phyloP scores from a whole-genome alignment of 2,329 filamentous ascomycete genomes.

The Gnomoniopsis smithogilvyi region DNA sequence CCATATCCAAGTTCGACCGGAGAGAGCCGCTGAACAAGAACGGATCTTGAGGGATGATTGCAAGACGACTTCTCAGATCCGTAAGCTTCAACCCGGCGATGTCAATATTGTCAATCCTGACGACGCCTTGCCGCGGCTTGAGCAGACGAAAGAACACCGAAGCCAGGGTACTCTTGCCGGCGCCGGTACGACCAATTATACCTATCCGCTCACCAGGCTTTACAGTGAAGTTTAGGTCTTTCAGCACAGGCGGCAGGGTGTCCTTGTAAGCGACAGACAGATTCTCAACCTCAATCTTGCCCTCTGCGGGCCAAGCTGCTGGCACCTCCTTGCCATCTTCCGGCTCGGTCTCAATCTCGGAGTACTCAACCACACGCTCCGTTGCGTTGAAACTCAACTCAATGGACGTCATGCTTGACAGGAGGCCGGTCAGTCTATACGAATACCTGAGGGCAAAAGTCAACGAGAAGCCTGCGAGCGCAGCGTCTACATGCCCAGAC shows the following conservation, averaged over 20 bases:
- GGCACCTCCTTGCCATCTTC: slow-evolving; percentile 32
- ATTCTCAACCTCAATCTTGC: slow-evolving; percentile 35
- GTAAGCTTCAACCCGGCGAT: slow-evolving; percentile 58
- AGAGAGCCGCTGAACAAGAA: slow-evolving; percentile 65
- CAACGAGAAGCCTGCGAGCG: slow-evolving; percentile 38
- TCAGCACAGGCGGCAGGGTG: slow-evolving; percentile 34
- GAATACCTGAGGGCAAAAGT: slow-evolving; percentile 37
- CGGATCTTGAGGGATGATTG: slow-evolving; percentile 66
- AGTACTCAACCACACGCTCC: slow-evolving; percentile 42
- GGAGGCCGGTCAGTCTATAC: slow-evolving; percentile 29
- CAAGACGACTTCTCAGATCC: slow-evolving; percentile 57
- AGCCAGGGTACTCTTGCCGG: slow-evolving; percentile 65
- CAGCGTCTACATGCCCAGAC: slow-evolving; percentile 32
- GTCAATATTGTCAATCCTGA: slow-evolving; percentile 44
- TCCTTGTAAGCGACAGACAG: slow-evolving; percentile 35
- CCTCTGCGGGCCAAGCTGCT: slow-evolving; percentile 39
- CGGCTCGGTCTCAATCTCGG: slow-evolving; percentile 34
- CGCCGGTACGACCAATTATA: slow-evolving; percentile 62
- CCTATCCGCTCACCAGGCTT: slow-evolving; percentile 58
- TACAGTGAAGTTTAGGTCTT: slow-evolving; percentile 34
- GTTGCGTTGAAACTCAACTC: slow-evolving; percentile 40
- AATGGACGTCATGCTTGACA: slow-evolving; percentile 33
- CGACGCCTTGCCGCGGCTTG: slow-evolving; percentile 38
- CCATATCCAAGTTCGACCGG: slow-evolving; percentile 61
- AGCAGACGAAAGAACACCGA: slow-evolving; percentile 60